These are phyloP conservation scores for Aspergillus carlsbadensis DNA, from an alignment of 495 filamentous ascomycete species.

Conservation along the genomic window DNA sequence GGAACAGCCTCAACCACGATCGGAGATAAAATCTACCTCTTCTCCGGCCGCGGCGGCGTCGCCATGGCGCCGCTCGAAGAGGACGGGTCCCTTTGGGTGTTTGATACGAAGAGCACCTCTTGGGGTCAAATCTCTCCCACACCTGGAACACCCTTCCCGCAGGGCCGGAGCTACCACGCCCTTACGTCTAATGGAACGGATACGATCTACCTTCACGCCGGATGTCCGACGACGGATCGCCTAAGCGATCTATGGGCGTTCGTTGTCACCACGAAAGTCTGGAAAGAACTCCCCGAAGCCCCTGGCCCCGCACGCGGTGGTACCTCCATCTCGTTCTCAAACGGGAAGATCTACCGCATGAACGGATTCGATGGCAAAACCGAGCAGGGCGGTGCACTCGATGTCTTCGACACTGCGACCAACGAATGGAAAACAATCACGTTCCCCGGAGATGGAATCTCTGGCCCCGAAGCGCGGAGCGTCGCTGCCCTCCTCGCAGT, in stretches of 20 bases:
- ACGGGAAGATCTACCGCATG: constrained; percentile 64
- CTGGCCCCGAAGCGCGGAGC: constrained; percentile 36
- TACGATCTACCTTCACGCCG: constrained; percentile 68
- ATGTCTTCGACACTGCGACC: constrained; percentile 44
- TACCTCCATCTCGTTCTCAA: constrained; percentile 56
- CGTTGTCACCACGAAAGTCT: constrained; percentile 53
- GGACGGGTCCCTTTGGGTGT: constrained; percentile 48
- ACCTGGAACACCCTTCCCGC: constrained; percentile 25
- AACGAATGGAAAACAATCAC: constrained; percentile 46
- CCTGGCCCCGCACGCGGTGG: constrained; percentile 63
- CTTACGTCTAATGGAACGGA: constrained; percentile 48
- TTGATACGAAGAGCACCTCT: constrained; percentile 25
- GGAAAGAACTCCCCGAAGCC: constrained; percentile 61
- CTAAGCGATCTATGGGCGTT: constrained; percentile 73
- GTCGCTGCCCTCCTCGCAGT: constrained; percentile 47
- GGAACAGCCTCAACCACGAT: constrained; percentile 46
- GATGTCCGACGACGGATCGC: constrained; percentile 58
- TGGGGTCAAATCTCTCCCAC: constrained; percentile 10
- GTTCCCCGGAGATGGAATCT: constrained; percentile 46
- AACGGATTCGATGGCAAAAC: constrained; percentile 68
- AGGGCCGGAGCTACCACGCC: constrained; percentile 49
- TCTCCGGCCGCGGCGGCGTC: constrained; percentile 54
- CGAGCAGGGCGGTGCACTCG: constrained; percentile 65
- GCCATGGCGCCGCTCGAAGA: constrained; percentile 56
- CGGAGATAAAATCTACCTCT: constrained; percentile 50